A percentile compares a stretch with the other conserved stretches of the same genome.
Evolutionary conservation across 164 flowering plant species (phyloP).

Genomic region (Echeveria elegans): DNA sequence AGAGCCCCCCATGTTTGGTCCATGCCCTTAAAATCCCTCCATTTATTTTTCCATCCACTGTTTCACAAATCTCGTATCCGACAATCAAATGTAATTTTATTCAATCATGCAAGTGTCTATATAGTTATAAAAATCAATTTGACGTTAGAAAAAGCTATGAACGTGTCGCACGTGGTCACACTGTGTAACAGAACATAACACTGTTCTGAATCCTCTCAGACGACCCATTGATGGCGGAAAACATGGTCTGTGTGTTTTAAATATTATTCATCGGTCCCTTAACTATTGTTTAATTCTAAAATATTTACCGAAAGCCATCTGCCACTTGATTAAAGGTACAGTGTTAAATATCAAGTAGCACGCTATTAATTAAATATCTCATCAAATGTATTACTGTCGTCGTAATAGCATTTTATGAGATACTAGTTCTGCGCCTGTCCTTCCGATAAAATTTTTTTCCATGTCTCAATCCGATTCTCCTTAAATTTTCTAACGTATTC

Average conservation of each 20-base stretch:
- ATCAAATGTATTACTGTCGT: no score
- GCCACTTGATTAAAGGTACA: background rate
- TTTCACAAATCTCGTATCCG: background rate
- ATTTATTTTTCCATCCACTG: background rate
- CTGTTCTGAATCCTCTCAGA: background rate
- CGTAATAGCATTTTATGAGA: no score
- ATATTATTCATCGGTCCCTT: background rate
- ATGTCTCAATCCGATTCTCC: no score
- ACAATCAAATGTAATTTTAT: background rate
- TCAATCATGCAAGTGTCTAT: background rate
- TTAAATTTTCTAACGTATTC: no score
- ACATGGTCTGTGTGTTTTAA: constrained; percentile 1
- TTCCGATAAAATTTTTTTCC: no score
- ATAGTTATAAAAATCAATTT: background rate
- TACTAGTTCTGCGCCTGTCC: no score
- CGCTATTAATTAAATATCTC: background rate
- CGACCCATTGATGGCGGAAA: constrained; percentile 7
- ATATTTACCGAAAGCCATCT: background rate
- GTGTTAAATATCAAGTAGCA: background rate
- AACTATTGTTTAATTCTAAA: background rate
- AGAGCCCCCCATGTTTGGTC: background rate
- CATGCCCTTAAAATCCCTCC: background rate
- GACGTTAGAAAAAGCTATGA: constrained; percentile 13
- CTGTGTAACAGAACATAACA: background rate
- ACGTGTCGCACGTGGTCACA: constrained; percentile 10